Base-by-base conservation (phyloP, 306 rosid genomes). In the Sophora flavescens region DNA sequence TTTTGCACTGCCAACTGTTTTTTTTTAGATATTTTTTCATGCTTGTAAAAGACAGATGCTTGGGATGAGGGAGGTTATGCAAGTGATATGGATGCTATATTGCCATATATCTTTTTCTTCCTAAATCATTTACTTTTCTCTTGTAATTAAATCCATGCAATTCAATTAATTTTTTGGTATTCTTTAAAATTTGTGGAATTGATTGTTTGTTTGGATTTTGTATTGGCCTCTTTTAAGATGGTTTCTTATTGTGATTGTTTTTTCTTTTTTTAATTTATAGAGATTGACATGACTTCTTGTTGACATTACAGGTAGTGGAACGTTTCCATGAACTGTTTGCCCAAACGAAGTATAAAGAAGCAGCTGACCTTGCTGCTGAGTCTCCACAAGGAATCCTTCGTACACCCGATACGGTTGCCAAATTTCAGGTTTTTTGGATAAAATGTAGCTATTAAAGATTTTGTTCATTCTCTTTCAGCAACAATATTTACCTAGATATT, bases 281-380 rank as follows among this genome's bases (percentile, higher is more conserved):
- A 39, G 42, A 68, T 72, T 83, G 42, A 58, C 63, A 26, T 75
- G 32, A 28, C 14, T 62, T 53, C 44, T 75, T 75, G 74, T 74
- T 76, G 81, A 62, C 80, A 44, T 82, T 77, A 65, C 85, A 96
- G 99, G 99, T 96, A 70, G 99, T 96, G 73, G 97, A 96, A 83
- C 97, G 96, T 75, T 96, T 96, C 79, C 99, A 96, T 86, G 99
- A 96, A 83, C 87, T 96, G 41, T 96, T 96, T 89, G 99, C 99
- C 57, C 99, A 96, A 86, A 92, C 98, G 2, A 96, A 96, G 81
- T 96, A 96, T 84, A 96, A 96, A 84, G 99, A 96, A 86, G 99
- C 99, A 53, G 99, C 99, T 16, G 99, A 96, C 79, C 93, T 96
- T 88, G 99, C 99, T 59, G 99, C 99, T 41, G 98, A 96, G 80